phyloP scores from a whole-genome alignment of 2,329 filamentous ascomycete species.

The Xylaria multiplex region DNA sequence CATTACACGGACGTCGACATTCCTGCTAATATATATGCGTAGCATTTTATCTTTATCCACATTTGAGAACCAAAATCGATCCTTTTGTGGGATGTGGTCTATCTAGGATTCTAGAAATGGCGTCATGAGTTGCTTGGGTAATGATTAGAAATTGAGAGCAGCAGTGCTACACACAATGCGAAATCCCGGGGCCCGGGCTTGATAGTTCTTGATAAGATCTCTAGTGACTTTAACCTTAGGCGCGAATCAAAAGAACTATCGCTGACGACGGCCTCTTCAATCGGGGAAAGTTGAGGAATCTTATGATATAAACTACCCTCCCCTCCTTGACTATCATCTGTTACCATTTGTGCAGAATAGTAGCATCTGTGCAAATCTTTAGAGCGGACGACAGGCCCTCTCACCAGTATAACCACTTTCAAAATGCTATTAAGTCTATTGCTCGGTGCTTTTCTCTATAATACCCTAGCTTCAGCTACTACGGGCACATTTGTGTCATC shows the following conservation, averaged over 20 bases:
- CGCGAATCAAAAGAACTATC: background rate
- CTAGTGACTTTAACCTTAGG: background rate
- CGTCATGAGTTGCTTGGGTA: background rate
- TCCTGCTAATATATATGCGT: background rate
- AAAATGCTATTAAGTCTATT: conserved; percentile 1
- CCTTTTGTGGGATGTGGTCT: background rate
- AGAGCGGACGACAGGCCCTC: no score
- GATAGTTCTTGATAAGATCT: background rate
- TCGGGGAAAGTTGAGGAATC: background rate
- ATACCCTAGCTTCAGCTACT: background rate
- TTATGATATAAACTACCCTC: background rate
- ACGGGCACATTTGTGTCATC: conserved; percentile 1
- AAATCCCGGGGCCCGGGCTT: background rate
- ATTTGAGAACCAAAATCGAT: background rate
- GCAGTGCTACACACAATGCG: background rate
- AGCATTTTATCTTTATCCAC: background rate
- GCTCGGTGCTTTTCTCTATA: background rate
- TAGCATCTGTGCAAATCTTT: background rate
- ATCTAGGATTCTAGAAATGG: background rate
- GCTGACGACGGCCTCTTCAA: background rate
- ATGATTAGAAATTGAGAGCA: conserved; percentile 3
- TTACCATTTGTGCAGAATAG: no score
- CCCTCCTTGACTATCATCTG: background rate
- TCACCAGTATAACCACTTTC: background rate
- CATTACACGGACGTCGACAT: no score